phyloP scores from a whole-genome alignment of 2,329 filamentous ascomycete species.

The Fulvia fulva region DNA sequence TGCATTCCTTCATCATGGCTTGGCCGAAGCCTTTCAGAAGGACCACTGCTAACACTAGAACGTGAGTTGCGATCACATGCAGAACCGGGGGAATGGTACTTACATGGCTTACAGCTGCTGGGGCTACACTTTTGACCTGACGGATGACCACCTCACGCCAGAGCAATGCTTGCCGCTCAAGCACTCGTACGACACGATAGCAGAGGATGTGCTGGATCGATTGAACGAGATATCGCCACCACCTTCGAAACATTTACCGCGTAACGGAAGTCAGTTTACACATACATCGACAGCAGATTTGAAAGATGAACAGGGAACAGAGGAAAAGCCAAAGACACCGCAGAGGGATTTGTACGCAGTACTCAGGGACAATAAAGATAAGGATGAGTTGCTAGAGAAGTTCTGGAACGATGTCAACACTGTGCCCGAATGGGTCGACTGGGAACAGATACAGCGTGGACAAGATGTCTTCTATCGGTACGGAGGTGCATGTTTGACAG shows the following conservation, averaged over 20 bases:
- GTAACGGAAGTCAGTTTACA: slow-evolving; percentile 36
- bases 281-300: not conserved
- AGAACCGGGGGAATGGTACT: slow-evolving; percentile 16
- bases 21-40: slow-evolving; percentile 42
- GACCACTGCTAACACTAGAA: slow-evolving; percentile 41
- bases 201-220: slow-evolving; percentile 60
- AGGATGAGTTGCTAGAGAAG: slow-evolving; percentile 52
- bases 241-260: slow-evolving; percentile 34
- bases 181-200: slow-evolving; percentile 65
- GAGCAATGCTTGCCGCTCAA: slow-evolving; percentile 59
- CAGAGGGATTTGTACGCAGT: slow-evolving; percentile 61
- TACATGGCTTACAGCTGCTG: slow-evolving; percentile 46
- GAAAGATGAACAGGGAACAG: slow-evolving; percentile 21
- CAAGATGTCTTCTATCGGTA: slow-evolving; percentile 78
- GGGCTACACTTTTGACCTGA: slow-evolving; percentile 68
- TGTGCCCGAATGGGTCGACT: slow-evolving; percentile 74
- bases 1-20: slow-evolving; percentile 34
- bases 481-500: slow-evolving; percentile 62
- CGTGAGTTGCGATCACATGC: slow-evolving; percentile 32
- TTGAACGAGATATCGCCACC: slow-evolving; percentile 60
- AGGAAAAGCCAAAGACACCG: slow-evolving; percentile 28
- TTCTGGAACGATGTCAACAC: slow-evolving; percentile 66
- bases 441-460: slow-evolving; percentile 68
- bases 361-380: slow-evolving; percentile 54
- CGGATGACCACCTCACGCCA: slow-evolving; percentile 57